Evolutionary conservation across 176 grass and related monocot species (phyloP).

Genomic region (Phoenix dactylifera): DNA sequence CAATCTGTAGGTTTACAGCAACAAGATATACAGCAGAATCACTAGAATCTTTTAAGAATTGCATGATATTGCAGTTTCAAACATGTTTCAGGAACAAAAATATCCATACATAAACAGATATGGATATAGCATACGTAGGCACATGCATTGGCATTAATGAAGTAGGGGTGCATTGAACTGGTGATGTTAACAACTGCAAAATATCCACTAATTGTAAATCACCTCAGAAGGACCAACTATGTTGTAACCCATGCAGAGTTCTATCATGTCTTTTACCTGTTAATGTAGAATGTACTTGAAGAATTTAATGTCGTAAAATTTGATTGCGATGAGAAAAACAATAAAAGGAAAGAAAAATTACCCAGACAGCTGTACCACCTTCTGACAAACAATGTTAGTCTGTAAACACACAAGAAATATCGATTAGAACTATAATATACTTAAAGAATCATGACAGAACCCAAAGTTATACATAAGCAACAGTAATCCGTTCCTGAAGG

Average conservation of each 20-base stretch:
- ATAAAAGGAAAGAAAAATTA: constrained; percentile 12
- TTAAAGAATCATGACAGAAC: too few species aligned
- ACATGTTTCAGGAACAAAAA: too few species aligned
- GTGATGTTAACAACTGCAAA: too few species aligned
- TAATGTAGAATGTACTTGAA: constrained; percentile 34
- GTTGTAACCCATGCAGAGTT: constrained; percentile 67
- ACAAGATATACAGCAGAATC: too few species aligned
- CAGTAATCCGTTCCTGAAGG: constrained; percentile 57
- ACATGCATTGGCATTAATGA: too few species aligned
- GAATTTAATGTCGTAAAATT: constrained; percentile 15
- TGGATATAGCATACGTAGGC: too few species aligned
- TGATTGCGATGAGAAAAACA: constrained; percentile 13
- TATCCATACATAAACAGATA: too few species aligned
- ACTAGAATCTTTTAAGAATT: too few species aligned
- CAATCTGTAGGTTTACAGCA: too few species aligned
- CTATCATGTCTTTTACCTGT: constrained; percentile 83
- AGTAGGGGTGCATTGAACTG: too few species aligned
- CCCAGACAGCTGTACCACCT: constrained; percentile 43
- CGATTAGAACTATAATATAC: constrained; percentile 2
- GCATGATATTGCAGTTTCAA: too few species aligned
- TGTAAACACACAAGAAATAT: constrained; percentile 23
- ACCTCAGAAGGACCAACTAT: constrained; percentile 90
- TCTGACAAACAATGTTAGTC: constrained; percentile 74
- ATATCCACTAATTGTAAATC: background rate
- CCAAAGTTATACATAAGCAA: too few species aligned